Evolutionary conservation across 2,329 filamentous ascomycete species (phyloP).

Genomic region (Penicillium sp.): DNA sequence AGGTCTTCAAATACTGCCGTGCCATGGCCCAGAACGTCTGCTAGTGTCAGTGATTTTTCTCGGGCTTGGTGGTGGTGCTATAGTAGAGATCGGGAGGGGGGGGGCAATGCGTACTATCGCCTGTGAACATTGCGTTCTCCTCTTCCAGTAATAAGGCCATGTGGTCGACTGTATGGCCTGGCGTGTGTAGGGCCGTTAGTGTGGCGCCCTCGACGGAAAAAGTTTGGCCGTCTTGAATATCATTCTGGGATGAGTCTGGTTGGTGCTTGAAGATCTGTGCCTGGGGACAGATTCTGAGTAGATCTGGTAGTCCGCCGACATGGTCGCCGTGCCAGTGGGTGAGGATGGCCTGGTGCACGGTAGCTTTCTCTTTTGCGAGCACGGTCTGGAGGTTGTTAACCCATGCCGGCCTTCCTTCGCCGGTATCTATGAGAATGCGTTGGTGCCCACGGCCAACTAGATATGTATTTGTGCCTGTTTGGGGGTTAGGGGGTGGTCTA

Average conservation of each 20-base stretch:
- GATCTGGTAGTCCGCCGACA: constrained; percentile 70
- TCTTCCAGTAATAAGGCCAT: constrained; percentile 76
- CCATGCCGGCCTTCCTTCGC: constrained; percentile 79
- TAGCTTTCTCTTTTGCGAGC: constrained; percentile 68
- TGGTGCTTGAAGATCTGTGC: constrained; percentile 68
- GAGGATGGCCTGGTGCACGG: constrained; percentile 70
- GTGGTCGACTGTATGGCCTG: constrained; percentile 82
- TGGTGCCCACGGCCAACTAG: constrained; percentile 73
- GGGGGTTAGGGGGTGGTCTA: neutral
- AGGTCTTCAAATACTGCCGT: constrained; percentile 85
- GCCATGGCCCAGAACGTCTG: constrained; percentile 78
- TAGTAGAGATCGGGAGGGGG: neutral
- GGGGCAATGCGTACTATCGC: constrained; percentile 61
- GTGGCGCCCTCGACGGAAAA: constrained; percentile 59
- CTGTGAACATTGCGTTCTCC: constrained; percentile 82
- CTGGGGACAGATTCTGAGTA: constrained; percentile 65
- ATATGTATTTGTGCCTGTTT: constrained; percentile 85
- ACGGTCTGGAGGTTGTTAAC: constrained; percentile 63
- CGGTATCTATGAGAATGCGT: constrained; percentile 87
- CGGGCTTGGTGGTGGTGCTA: neutral
- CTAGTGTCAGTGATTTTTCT: neutral
- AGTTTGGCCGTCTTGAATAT: constrained; percentile 59
- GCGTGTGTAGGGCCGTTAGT: constrained; percentile 66
- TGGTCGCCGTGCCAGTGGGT: constrained; percentile 96
- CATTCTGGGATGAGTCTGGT: constrained; percentile 53